Percentiles rank a stretch among this genome's conserved stretches.
These are phyloP conservation scores for Lipomyces kockii DNA, from an alignment of 805 yeast genomes.

Conservation along the genomic window DNA sequence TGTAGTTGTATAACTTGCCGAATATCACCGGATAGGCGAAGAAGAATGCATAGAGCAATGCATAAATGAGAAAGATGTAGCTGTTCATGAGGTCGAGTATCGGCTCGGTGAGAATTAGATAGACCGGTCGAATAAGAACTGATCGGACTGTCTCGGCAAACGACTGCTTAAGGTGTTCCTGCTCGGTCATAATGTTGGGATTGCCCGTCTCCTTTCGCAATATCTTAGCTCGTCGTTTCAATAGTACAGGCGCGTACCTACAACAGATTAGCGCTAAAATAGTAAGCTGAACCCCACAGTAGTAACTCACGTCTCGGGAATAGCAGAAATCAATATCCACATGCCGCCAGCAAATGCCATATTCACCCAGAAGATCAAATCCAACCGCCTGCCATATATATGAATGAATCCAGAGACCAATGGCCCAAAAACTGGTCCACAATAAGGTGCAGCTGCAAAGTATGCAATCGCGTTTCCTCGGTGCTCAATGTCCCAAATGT, in stretches of 20 bases:
- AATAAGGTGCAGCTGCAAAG: constrained; percentile 88
- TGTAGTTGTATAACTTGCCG: constrained; percentile 70
- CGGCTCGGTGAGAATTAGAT: constrained; percentile 74
- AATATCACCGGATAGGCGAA: constrained; percentile 92
- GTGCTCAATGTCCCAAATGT: constrained; percentile 75
- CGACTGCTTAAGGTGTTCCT: constrained; percentile 71
- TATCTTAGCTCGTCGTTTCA: constrained; percentile 67
- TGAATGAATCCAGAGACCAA: constrained; percentile 83
- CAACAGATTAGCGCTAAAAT: too few relatives aligned
- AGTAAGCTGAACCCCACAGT: background rate
- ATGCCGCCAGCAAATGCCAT: constrained; percentile 87
- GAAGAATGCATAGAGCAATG: constrained; percentile 86
- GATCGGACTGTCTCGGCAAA: constrained; percentile 67
- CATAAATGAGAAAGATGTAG: constrained; percentile 84
- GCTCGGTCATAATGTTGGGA: constrained; percentile 39
- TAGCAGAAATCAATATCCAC: constrained; percentile 67
- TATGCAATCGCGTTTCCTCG: constrained; percentile 88
- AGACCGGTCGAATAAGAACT: constrained; percentile 73
- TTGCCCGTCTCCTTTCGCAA: background rate
- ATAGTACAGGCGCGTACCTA: constrained; percentile 80
- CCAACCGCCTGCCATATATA: constrained; percentile 62
- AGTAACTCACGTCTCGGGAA: constrained; percentile 61
- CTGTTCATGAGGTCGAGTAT: constrained; percentile 80
- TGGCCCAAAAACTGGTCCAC: constrained; percentile 91
- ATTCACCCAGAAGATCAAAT: constrained; percentile 82